These are phyloP conservation scores for Saturnispora diversa DNA, from an alignment of 805 yeast genomes.

Conservation along the genomic window DNA sequence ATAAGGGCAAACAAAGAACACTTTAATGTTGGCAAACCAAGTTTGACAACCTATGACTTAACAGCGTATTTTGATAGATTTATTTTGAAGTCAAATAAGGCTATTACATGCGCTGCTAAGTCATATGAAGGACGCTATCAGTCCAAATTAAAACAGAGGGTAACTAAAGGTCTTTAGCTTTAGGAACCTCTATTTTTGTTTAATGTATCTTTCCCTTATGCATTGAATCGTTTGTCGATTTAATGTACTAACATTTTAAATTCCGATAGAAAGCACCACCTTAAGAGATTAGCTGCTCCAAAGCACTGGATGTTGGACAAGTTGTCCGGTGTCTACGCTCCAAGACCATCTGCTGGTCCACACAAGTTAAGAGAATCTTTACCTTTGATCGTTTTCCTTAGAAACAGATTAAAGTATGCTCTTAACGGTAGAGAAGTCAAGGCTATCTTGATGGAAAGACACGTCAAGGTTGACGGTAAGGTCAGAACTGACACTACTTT, in stretches of 20 bases:
- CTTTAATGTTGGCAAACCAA: too few species aligned
- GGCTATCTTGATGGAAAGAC: constrained; percentile 97
- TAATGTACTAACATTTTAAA: constrained; percentile 11
- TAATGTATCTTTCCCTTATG: not conserved
- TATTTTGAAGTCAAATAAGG: not conserved
- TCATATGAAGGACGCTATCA: constrained; percentile 13
- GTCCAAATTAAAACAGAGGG: constrained; percentile 8
- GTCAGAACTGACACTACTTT: constrained; percentile 97
- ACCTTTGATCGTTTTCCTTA: constrained; percentile 92
- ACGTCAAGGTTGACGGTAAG: constrained; percentile 97
- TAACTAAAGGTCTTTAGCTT: constrained; percentile 3
- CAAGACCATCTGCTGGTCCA: constrained; percentile 99
- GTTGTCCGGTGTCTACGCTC: constrained; percentile 98
- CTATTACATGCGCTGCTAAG: not conserved
- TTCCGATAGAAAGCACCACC: constrained; percentile 81
- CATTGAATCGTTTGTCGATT: not conserved
- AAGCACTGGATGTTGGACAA: constrained; percentile 99
- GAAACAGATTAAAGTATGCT: constrained; percentile 99
- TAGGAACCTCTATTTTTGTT: constrained; percentile 1
- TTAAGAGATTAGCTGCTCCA: constrained; percentile 99
- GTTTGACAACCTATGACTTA: constrained; percentile 7
- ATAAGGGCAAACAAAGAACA: constrained; percentile 6
- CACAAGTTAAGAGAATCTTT: constrained; percentile 98
- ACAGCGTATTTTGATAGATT: not conserved
- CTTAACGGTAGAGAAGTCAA: constrained; percentile 98